Evolutionary conservation across 179 eudicot genomes (phyloP), one percentile per base, ranked within the genome.

Genomic region (Beta corolliflora): DNA sequence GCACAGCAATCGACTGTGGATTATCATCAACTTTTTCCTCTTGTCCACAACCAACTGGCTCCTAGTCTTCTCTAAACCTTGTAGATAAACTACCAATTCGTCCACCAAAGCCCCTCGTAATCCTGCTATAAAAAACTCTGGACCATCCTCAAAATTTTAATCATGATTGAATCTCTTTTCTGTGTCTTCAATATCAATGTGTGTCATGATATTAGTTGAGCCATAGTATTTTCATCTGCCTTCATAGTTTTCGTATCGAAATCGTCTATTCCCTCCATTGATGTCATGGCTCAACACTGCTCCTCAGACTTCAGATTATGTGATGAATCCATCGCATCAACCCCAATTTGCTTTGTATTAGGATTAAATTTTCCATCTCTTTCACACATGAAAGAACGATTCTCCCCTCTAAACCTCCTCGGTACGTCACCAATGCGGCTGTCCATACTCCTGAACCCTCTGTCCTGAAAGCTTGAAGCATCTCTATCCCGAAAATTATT

Each of bases 371-470:
- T 71, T 25, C 83, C 85, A 69, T 84, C 85, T 73, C 79, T 82
- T 46, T 79, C 87, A 63, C 65, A 78, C 23, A 56, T 61, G 67
- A 56, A 75, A 16, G 64, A 44, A 48, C 65, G 81, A 13, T 83
- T 80, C 55, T 77, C 88, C 60, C 84, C 83, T 84, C 85, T 66
- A 80, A 76, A 79, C 71, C 81, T 84, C 79, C 85, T 87, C 5
- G 83, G 80, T 21, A 44, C 59, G 72, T 87, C 85, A 50, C 65
- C 79, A 48, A 69, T 56, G 70, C 81, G 87, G 81, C 48, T 79
- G 72, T 86, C 85, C 54, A 79, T 68, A 66, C 73, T 72, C 79
- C 86, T 84, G 5, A 66, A 70, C 18, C 87, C 85, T 73, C 89
- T 82, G 21, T 79, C 82, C 67, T 77, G 83, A 67, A 87, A 84